These are phyloP conservation scores for Botryosphaeria dothidea DNA, from an alignment of 2,329 filamentous ascomycete genomes.

Conservation along the genomic window DNA sequence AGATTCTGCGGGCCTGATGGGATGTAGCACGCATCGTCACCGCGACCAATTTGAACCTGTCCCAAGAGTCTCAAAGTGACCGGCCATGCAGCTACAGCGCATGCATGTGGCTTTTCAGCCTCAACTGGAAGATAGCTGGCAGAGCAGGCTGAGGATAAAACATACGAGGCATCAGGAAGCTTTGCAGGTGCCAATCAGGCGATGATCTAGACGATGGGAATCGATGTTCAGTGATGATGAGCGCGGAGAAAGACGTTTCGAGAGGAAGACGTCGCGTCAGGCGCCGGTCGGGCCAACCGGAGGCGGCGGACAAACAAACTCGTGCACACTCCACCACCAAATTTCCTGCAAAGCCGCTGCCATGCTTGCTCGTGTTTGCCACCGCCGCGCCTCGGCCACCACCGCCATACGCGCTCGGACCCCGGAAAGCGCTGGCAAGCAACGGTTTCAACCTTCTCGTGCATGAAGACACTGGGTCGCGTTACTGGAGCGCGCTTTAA, in stretches of 20 bases:
- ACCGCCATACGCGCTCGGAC: neutral
- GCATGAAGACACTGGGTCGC: neutral
- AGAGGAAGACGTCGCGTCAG: neutral
- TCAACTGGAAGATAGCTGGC: too few species aligned
- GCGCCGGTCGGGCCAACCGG: slow-evolving; percentile 2
- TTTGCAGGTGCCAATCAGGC: too few species aligned
- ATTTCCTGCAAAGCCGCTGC: neutral
- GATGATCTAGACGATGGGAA: too few species aligned
- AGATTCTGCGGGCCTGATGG: too few species aligned
- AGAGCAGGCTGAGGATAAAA: too few species aligned
- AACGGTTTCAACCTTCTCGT: neutral
- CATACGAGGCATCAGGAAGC: too few species aligned
- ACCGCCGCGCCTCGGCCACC: too few species aligned
- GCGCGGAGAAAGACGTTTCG: neutral
- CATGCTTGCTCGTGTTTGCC: neutral
- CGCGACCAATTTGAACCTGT: too few species aligned
- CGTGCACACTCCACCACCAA: neutral
- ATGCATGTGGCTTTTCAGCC: too few species aligned
- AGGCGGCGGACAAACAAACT: neutral
- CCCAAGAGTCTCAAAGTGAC: too few species aligned
- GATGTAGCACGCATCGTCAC: too few species aligned
- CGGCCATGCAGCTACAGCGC: too few species aligned
- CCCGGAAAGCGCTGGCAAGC: neutral
- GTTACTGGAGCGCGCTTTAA: neutral
- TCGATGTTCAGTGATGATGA: neutral